Base-by-base conservation (phyloP, 805 yeast genomes). In the Komagataella mondaviorum region DNA sequence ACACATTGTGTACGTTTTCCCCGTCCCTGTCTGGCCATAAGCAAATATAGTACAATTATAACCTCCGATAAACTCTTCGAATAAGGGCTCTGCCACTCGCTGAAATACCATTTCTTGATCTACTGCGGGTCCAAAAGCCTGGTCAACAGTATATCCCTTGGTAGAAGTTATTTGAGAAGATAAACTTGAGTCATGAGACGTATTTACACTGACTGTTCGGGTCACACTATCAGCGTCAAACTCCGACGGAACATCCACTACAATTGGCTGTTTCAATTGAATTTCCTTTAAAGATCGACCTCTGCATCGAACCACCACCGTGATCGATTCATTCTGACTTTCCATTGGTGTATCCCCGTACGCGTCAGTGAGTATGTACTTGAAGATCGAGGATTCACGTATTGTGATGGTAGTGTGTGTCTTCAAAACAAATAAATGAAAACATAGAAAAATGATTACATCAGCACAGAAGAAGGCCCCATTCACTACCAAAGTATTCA, bases 11-110 rank as follows among this genome's bases (percentile, higher is more conserved):
- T 73, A 72, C 0, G 83, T 78, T 57, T 78, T 78, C 3, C 83
- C 83, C 1, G 81, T 73, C 10, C 83, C 83, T 1, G 83, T 78
- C 59, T 78, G 83, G 20, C 83, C 83, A 60, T 78, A 78, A 2
- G 82, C 80, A 52, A 78, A 64, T 6, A 78, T 71, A 1, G 83
- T 75, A 51, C 78, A 79, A 57, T 78, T 78, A 54, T 64, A 72
- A 14, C 83, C 83, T 48, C 63, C 61, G 49, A 76, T 54, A 52
- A 78, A 77, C 52, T 77, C 81, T 14, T 67, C 59, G 54, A 76
- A 72, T 20, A 78, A 56, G 2, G 78, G 79, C 8, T 62, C 55
- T 0, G 77, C 81, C 12, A 72, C 77, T 23, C 69, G 67, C 14
- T 70, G 63, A 56, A 74, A 78, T 2, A 78, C 53, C 14, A 64